Evolutionary conservation across 345 rosid genomes (phyloP), one percentile per base, ranked within the genome.

Genomic region (Geranium rotundifolium): DNA sequence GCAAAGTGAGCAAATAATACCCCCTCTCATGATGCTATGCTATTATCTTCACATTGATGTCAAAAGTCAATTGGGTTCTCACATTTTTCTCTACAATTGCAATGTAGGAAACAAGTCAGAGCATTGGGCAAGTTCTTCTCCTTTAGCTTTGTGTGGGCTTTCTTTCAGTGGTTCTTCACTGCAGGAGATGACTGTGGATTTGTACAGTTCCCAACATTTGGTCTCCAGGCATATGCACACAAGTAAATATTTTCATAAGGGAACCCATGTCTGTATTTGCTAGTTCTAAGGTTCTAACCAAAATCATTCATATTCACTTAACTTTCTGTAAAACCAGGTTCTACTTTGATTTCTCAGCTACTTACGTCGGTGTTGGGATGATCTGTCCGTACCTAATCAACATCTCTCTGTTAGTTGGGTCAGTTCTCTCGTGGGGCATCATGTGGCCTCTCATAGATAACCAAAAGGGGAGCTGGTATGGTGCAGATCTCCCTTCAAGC

Each of bases 371-470:
- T 10, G 73, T 60, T 0, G 69, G 62, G 13, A 70, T 70, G 73
- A 70, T 70, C 64, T 70, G 73, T 57, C 73, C 73, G 0, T 65
- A 70, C 61, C 65, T 70, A 0, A 56, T 70, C 39, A 65, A 70
- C 15, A 56, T 70, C 46, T 70, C 73, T 0, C 61, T 65, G 57
- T 69, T 65, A 18, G 65, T 70, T 1, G 69, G 73, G 29, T 68
- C 61, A 16, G 60, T 70, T 31, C 73, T 70, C 12, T 70, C 73
- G 8, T 70, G 73, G 73, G 73, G 73, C 27, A 37, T 70, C 30
- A 54, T 70, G 69, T 70, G 69, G 73, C 73, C 73, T 1, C 69
- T 70, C 6, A 70, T 70, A 14, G 73, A 70, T 39, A 70, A 56
- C 3, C 60, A 2, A 54, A 60, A 57, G 52, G 73, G 73, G 8